Evolutionary conservation across 2,329 filamentous ascomycete species (phyloP), one percentile per base, ranked within the genome.

Genomic region (Xylariaceae sp.): DNA sequence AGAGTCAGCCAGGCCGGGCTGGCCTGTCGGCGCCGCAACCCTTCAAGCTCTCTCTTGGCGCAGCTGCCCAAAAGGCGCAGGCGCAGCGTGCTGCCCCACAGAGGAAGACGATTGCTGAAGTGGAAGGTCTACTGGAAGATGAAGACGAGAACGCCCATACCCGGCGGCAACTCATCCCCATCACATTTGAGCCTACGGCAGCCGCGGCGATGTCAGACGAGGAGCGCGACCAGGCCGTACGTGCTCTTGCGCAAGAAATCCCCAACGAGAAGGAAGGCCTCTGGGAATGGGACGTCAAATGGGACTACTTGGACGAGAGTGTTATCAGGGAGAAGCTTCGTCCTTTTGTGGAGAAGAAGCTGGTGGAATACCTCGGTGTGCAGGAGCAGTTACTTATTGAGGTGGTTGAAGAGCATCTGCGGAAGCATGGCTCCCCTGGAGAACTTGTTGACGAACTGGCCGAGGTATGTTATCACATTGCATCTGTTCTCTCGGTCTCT

Each of bases 341-440:
- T 56, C 89, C 90, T 19, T 98, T 96, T 66, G 87, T 97, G 40
- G 88, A 95, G 70, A 94, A 94, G 76, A 98, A 97, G 74, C 87
- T 97, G 52, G 83, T 98, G 44, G 92, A 98, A 64, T 94, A 92
- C 54, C 75, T 98, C 34, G 94, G 94, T 43, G 85, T 98, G 41
- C 88, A 97, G 65, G 92, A 98, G 62, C 87, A 97, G 65, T 82
- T 96, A 67, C 70, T 98, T 33, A 88, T 98, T 21, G 89, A 95
- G 58, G 83, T 92, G 30, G 88, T 97, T 27, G 83, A 96, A 58
- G 84, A 88, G 55, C 88, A 94, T 63, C 68, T 98, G 47, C 77
- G 83, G 48, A 81, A 81, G 53, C 81, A 83, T 52, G 81, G 81
- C 17, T 75, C 74, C 47, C 86, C 92, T n/a, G 74, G 81, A 44